Conservation (phyloP, 306 rosid species). For the Castanea sativa region DNA sequence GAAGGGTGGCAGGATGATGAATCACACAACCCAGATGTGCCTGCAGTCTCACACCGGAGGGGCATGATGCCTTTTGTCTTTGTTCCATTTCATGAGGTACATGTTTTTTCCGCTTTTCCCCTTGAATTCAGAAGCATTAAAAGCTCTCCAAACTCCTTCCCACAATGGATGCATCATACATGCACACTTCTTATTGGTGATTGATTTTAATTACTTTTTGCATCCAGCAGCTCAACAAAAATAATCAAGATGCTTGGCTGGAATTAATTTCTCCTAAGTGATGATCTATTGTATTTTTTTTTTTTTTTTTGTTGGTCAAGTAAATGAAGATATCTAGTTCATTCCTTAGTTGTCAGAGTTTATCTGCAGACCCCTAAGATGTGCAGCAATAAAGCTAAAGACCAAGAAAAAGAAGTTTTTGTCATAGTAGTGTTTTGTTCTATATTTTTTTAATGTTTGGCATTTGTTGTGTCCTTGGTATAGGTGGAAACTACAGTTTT, state of each 20-base stretch:
- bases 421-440: neutral
- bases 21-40: slow-evolving; percentile 95
- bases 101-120: neutral
- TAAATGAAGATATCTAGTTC: neutral
- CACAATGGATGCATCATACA: neutral
- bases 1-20: slow-evolving; percentile 95
- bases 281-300: neutral
- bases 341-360: neutral
- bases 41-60: slow-evolving; percentile 84
- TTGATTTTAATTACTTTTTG: neutral
- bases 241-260: neutral
- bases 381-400: neutral
- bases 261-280: neutral
- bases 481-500: slow-evolving; percentile 81
- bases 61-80: slow-evolving; percentile 87
- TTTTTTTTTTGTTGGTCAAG: too few relatives aligned
- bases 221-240: neutral
- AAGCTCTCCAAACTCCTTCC: neutral
- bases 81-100: slow-evolving; percentile 85
- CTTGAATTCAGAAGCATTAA: neutral
- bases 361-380: neutral
- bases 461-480: slow-evolving; percentile 2
- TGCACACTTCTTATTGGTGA: neutral
- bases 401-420: neutral
- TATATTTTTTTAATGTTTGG: neutral